Evolutionary conservation across 345 rosid species (phyloP), one percentile per base, ranked within the genome.

Genomic region (Acer campestre): DNA sequence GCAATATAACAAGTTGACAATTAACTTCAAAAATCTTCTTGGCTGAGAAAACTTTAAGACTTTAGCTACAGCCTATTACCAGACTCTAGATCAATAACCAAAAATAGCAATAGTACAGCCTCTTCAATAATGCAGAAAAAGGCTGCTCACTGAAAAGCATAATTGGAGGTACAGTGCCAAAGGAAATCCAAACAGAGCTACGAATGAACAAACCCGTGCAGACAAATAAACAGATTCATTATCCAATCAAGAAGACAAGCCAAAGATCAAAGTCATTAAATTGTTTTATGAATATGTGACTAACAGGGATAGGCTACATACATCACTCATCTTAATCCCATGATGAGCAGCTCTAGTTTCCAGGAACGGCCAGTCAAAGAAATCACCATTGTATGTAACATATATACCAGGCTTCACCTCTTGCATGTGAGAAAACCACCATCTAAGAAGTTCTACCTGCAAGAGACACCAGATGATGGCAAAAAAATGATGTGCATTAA

Each of bases 351-450:
- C 98, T 87, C 99, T 91, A 65, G 78, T 89, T 87, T 95, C 99
- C 82, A 95, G 67, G 86, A 95, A 95, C 61, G 99, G 99, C 99
- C 99, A 95, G 80, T 95, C 99, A 79, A 95, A 95, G 77, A 74
- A 93, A 83, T 95, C 99, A 64, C 99, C 99, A 16, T 93, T 95
- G 80, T 95, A 95, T 22, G 99, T 93, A 64, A 95, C 99, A 88
- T 91, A 95, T 79, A 95, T 90, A 77, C 98, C 92, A 48, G 99
- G 99, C 86, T 93, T 95, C 83, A 91, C 86, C 65, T 91, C 97
- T 85, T 84, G 93, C 99, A 95, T 95, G 83, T 95, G 99, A 67
- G 91, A 76, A 86, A 95, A 95, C 99, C 99, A 95, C 53, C 61
- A 74, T 78, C 78, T 84, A 66, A 95, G 86, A 86, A 95, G 97